These are phyloP conservation scores for Phytopythium chamaehyphon DNA, from an alignment of 352 stramenopile species.

Conservation along the genomic window DNA sequence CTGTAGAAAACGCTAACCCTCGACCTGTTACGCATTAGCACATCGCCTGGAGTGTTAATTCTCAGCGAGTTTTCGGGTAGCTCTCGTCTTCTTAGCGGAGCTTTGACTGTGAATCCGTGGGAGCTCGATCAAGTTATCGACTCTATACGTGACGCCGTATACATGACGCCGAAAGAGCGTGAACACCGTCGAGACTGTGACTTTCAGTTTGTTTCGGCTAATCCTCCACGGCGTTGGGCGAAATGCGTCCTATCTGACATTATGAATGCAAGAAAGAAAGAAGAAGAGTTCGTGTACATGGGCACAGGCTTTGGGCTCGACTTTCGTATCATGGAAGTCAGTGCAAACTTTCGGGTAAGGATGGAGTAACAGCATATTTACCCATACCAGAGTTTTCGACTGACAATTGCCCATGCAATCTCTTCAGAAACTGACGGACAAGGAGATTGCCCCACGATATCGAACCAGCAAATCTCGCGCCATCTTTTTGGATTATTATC, in stretches of 20 bases:
- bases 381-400: neutral
- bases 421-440: slow-evolving; percentile 63
- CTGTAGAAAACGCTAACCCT: neutral
- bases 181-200: slow-evolving; percentile 73
- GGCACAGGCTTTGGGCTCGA: slow-evolving; percentile 94
- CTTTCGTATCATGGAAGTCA: slow-evolving; percentile 96
- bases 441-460: slow-evolving; percentile 58
- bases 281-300: slow-evolving; percentile 82
- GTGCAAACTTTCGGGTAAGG: slow-evolving; percentile 88
- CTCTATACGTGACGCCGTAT: slow-evolving; percentile 61
- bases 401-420: neutral
- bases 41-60: slow-evolving; percentile 86
- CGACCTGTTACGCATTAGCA: slow-evolving; percentile 19
- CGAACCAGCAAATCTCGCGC: slow-evolving; percentile 75
- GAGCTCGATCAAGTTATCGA: slow-evolving; percentile 86
- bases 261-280: slow-evolving; percentile 72
- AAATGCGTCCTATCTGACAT: slow-evolving; percentile 76
- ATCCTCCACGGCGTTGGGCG: slow-evolving; percentile 65
- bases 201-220: slow-evolving; percentile 70
- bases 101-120: slow-evolving; percentile 97
- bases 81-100: slow-evolving; percentile 93
- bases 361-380: neutral
- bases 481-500: slow-evolving; percentile 98
- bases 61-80: slow-evolving; percentile 97
- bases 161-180: slow-evolving; percentile 67